A percentile compares a stretch with the other conserved stretches of the same genome.
phyloP scores from a whole-genome alignment of 1,139 yeast genomes.

The Yamadazyma trypodendri region DNA sequence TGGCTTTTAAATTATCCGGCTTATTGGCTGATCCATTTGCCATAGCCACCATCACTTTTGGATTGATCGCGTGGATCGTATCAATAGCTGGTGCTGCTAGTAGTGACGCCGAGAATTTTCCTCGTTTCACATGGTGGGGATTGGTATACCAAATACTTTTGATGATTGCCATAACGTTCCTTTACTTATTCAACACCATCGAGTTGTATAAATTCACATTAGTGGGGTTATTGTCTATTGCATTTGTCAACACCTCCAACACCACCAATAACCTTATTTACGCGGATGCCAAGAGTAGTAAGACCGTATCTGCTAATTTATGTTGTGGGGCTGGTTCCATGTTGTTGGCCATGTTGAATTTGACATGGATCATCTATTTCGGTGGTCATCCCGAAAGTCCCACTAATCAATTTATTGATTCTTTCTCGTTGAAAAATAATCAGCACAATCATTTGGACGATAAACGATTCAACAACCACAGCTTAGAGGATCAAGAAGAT shows the following conservation, averaged over 20 bases:
- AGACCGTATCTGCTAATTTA: conserved; percentile 31
- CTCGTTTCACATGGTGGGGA: conserved; percentile 98
- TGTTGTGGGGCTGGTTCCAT: conserved; percentile 95
- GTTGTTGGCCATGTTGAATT: conserved; percentile 72
- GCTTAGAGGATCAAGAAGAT: conserved; percentile 17
- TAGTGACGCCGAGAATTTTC: conserved; percentile 34
- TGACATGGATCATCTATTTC: conserved; percentile 81
- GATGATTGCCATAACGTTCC: conserved; percentile 51
- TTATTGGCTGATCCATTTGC: conserved; percentile 71
- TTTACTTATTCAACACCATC: conserved; percentile 66
- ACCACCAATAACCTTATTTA: conserved; percentile 80
- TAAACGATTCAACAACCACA: conserved; percentile 16
- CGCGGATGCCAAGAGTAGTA: conserved; percentile 50
- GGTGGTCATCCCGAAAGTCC: conserved; percentile 83
- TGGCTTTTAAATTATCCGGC: conserved; percentile 49
- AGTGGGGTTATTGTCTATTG: conserved; percentile 57
- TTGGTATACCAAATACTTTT: conserved; percentile 75
- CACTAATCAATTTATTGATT: conserved; percentile 79
- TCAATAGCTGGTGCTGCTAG: conserved; percentile 78
- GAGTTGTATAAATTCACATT: conserved; percentile 70
- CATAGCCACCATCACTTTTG: conserved; percentile 60
- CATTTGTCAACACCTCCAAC: conserved; percentile 81
- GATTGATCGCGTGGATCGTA: conserved; percentile 73
- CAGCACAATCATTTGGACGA: conserved; percentile 25
- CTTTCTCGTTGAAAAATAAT: conserved; percentile 48